Percentiles rank a stretch among this genome's conserved stretches.
phyloP scores from a whole-genome alignment of 208 protist species.

The Tritrichomonas foetus region DNA sequence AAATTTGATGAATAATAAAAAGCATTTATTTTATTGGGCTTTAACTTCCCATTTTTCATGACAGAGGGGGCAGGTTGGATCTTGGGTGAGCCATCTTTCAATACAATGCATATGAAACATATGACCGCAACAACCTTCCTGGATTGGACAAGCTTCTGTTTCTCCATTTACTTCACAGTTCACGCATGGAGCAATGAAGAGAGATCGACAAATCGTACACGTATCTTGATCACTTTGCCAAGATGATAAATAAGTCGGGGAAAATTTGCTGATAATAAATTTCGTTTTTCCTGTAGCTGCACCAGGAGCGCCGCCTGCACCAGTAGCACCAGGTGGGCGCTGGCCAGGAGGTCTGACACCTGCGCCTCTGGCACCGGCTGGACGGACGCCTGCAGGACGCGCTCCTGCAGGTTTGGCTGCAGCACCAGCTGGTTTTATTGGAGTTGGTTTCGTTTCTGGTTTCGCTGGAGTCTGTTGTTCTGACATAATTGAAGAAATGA shows the following conservation, averaged over 20 bases:
- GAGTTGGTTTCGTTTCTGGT: no score
- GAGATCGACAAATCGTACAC: neutral
- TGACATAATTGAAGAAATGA: no score
- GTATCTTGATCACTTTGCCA: neutral
- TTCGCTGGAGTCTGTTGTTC: no score
- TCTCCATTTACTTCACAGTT: neutral
- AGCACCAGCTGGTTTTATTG: no score
- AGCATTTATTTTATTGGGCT: no score
- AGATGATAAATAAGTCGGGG: neutral
- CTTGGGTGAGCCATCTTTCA: neutral
- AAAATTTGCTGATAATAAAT: neutral
- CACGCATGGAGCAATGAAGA: neutral
- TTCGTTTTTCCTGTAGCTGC: neutral
- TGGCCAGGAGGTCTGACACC: neutral
- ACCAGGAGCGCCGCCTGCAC: neutral
- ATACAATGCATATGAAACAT: neutral
- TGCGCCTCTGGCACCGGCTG: neutral
- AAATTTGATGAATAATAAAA: no score
- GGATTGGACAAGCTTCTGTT: neutral
- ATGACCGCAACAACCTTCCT: neutral
- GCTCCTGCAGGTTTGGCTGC: no score
- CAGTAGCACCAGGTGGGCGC: neutral
- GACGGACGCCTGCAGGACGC: no score
- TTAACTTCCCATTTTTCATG: neutral
- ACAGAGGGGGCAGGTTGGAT: neutral